Evolutionary conservation across 345 rosid species (phyloP).

Genomic region (Erucastrum elatum): DNA sequence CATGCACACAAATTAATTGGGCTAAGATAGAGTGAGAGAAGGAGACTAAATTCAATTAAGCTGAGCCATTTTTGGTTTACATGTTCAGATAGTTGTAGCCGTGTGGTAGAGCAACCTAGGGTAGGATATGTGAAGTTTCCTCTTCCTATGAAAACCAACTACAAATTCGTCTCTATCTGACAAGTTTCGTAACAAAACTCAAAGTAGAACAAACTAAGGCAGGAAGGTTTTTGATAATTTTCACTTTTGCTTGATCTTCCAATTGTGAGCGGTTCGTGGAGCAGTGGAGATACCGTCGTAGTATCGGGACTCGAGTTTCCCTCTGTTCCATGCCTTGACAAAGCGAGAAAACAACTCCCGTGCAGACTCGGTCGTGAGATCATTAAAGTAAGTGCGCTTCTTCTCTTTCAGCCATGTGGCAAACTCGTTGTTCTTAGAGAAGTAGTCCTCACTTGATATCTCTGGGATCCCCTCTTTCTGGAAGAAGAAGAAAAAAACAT

Average conservation of each 20-base stretch:
- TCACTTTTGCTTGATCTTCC: constrained; percentile 63
- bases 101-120: no score
- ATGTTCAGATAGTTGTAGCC: no score
- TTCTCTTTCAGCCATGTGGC: constrained; percentile 90
- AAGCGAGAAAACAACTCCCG: constrained; percentile 60
- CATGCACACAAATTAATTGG: background rate
- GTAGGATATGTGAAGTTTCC: background rate
- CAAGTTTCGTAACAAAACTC: constrained; percentile 18
- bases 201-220: background rate
- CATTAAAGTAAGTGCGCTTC: constrained; percentile 70
- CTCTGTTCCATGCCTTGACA: constrained; percentile 73
- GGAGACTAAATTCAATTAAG: background rate
- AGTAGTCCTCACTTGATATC: constrained; percentile 81
- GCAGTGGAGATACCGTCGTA: constrained; percentile 77
- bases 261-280: constrained; percentile 78
- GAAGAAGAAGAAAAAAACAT: background rate
- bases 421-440: constrained; percentile 84
- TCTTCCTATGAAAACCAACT: background rate
- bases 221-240: background rate
- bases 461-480: constrained; percentile 64
- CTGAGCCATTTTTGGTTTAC: background rate
- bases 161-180: background rate
- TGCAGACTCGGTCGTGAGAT: constrained; percentile 80
- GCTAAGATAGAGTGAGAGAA: background rate
- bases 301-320: constrained; percentile 70